Base-by-base conservation (phyloP, 345 rosid genomes). In the Raphanus sativus region DNA sequence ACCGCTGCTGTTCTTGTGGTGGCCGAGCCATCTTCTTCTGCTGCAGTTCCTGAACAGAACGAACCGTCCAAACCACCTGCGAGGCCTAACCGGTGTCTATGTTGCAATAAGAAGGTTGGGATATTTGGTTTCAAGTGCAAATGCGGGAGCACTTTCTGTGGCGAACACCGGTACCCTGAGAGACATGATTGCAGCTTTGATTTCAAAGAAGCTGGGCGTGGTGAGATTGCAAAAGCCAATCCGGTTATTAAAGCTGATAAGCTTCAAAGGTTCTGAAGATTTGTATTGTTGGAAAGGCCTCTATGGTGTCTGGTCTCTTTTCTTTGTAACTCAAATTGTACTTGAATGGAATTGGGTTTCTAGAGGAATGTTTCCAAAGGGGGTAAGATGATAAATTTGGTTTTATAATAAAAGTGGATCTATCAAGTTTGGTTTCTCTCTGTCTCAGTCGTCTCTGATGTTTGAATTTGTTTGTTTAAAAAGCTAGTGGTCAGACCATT, bases 21-120 rank as follows among this genome's bases (percentile, higher is more conserved):
- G 30, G 16, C 68, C 42, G 74, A 72, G 25, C 30, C 68, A 21
- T 54, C 74, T 30, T 54, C 74, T 24, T 40, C 75, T 0, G 40
- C 34, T 1, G 15, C 28, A 5, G 71, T 24, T 32, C 8, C 36
- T 34, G 73, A 70, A 0, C 33, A 61, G 25, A 74, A 15, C 38
- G 72, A 65, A 40, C 67, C 79, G 0, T 70, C 67, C 0, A 63
- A 5, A 64, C 67, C 52, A 55, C 67, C 58, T 4, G 75, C 65
- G n/a, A 32, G 74, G 63, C 33, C 77, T 2, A 79, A 79, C 71
- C 16, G 85, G 67, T 83, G 85, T 56, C 13, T 64, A 0, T 67
- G 73, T 3, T 83, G 85, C 69, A 80, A 73, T 60, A 83, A 77
- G 81, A 73, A 75, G 69, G 81, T 80, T n/a, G 82, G 85, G 34